Base-by-base conservation (phyloP, 371 early-diverging fungal species). In the Circinella umbellata region DNA sequence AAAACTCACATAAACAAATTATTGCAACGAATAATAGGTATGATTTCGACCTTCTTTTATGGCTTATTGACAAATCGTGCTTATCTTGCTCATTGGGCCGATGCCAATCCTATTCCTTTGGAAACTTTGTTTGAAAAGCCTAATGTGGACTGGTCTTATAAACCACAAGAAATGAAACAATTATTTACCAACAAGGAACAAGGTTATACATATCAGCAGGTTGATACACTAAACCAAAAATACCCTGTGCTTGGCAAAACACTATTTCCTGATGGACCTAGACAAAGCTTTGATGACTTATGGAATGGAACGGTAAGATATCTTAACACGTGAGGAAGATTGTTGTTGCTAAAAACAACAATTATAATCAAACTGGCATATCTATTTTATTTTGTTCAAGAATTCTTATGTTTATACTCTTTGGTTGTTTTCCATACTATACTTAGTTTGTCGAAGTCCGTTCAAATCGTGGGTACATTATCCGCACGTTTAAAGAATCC, bases 21-120 rank as follows among this genome's bases (percentile, higher is more conserved):
- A 27, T 27, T 27, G 27, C 27, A 27, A 27, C 27, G 0, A 27
- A 27, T 27, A 27, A 27, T 67, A 83, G 84, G 84, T 53, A 80
- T 80, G 80, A 74, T 80, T 8, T 80, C 80, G 14, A 80, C 80
- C 17, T 80, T 80, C 62, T 77, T 80, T 59, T 77, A 69, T 57
- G 77, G 74, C 7, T 62, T 80, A 15, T 42, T 80, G 4, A 80
- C 80, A 8, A 67, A 71, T 20, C 72, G 78, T 17, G 76, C 78
- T 3, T 80, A 80, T 57, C 67, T 80, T 36, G 68, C 78, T 34
- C 70, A 80, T 38, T 80, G 80, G 80, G 70, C 68, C 36, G 72
- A 71, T 7, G 75, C 73, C 17, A 80, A 80, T 38, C 80, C 80
- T 3, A 69, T 77, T 39, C 76, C 76, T 10, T 60, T 80, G 67